Evolutionary conservation across 1,139 yeast genomes (phyloP).

Genomic region (Candida sojae): DNA sequence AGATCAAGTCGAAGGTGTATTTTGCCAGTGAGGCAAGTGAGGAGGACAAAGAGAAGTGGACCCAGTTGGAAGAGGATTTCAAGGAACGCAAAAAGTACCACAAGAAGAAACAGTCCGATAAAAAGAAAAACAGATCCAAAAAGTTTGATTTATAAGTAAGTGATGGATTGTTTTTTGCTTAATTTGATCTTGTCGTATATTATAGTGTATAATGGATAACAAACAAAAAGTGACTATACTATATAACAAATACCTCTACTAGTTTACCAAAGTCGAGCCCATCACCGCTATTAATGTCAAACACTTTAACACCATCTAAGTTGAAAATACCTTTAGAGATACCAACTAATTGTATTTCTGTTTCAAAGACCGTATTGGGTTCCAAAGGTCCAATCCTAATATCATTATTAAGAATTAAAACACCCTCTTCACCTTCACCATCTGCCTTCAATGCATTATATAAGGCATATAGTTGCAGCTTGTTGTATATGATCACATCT

Average conservation of each 20-base stretch:
- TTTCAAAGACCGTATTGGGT: conserved; percentile 63
- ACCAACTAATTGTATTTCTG: conserved; percentile 62
- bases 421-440: conserved; percentile 35
- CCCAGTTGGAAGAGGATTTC: conserved; percentile 41
- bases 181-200: too few relatives aligned
- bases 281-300: conserved; percentile 68
- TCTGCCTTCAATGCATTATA: conserved; percentile 40
- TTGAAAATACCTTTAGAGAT: conserved; percentile 65
- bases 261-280: conserved; percentile 71
- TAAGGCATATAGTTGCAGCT: conserved; percentile 26
- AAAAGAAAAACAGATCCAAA: conserved; percentile 52
- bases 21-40: conserved; percentile 54
- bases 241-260: conserved; percentile 65
- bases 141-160: conserved; percentile 26
- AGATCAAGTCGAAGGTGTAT: conserved; percentile 47
- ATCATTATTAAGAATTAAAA: conserved; percentile 66
- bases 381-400: conserved; percentile 64
- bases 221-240: neutral
- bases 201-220: too few relatives aligned
- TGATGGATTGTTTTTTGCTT: too few relatives aligned
- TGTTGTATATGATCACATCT: conserved; percentile 23
- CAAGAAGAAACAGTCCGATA: conserved; percentile 57
- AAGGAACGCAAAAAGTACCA: conserved; percentile 50
- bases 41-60: conserved; percentile 59
- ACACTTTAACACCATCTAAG: conserved; percentile 63